Evolutionary conservation across 192 early-diverging fungal species (phyloP).

Genomic region (Backusella morwellensis): DNA sequence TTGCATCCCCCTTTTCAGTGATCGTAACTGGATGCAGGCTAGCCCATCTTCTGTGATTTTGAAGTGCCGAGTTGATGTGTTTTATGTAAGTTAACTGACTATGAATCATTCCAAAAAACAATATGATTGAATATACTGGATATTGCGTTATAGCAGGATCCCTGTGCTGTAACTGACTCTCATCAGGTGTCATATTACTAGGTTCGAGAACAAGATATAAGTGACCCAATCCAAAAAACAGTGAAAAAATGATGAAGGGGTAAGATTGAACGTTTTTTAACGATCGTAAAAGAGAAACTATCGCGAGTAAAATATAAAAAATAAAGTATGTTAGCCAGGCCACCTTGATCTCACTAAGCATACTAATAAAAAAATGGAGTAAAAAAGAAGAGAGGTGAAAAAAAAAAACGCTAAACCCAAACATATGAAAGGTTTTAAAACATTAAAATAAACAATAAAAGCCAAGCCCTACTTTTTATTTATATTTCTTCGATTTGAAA

Average conservation of each 20-base stretch:
- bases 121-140: not conserved
- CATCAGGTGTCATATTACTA: not conserved
- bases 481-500: not conserved
- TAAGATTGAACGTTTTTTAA: not conserved
- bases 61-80: not conserved
- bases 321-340: constrained; percentile 1
- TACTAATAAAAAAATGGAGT: not conserved
- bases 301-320: constrained; percentile 1
- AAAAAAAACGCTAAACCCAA: not conserved
- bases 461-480: not conserved
- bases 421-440: not conserved
- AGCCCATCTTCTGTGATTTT: constrained; percentile 2
- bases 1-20: constrained; percentile 9
- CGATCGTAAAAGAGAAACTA: not conserved
- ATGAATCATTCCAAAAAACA: not conserved
- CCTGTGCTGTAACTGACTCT: not conserved
- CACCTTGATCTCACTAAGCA: not conserved
- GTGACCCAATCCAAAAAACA: not conserved
- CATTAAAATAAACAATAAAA: not conserved
- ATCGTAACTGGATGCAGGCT: constrained; percentile 10
- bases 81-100: not conserved
- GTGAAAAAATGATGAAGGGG: not conserved
- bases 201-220: not conserved
- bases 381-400: not conserved
- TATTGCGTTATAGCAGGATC: not conserved